Conservation (phyloP, 352 stramenopile species). For the Phytophthora pinifolia region DNA sequence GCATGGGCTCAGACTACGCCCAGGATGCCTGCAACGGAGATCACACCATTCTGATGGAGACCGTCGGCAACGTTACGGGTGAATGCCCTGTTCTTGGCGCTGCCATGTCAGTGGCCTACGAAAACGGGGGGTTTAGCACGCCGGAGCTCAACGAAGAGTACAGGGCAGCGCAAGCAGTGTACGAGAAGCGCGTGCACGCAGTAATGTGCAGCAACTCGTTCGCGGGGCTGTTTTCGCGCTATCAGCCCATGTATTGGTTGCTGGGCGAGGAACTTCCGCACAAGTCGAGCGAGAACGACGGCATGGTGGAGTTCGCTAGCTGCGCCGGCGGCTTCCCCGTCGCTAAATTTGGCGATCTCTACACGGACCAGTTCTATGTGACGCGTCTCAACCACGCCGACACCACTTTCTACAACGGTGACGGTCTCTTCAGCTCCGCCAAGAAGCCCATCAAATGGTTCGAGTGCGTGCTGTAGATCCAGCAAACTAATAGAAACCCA, state of each 20-base stretch:
- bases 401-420: slow-evolving; percentile 58
- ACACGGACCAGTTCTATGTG: slow-evolving; percentile 52
- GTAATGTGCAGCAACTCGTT: slow-evolving; percentile 46
- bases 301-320: slow-evolving; percentile 59
- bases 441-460: slow-evolving; percentile 77
- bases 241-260: slow-evolving; percentile 32
- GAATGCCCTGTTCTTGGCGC: slow-evolving; percentile 33
- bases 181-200: slow-evolving; percentile 32
- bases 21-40: slow-evolving; percentile 34
- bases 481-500: slow-evolving; percentile 3
- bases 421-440: slow-evolving; percentile 43
- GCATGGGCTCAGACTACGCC: slow-evolving; percentile 52
- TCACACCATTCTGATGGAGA: slow-evolving; percentile 28
- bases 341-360: slow-evolving; percentile 39
- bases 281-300: slow-evolving; percentile 41
- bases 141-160: slow-evolving; percentile 26
- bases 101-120: slow-evolving; percentile 41
- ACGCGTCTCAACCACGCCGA: slow-evolving; percentile 70
- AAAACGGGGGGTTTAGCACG: slow-evolving; percentile 26
- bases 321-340: slow-evolving; percentile 40
- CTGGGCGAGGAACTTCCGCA: slow-evolving; percentile 32
- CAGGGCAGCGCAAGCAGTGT: slow-evolving; percentile 32
- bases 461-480: slow-evolving; percentile 54
- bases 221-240: slow-evolving; percentile 38
- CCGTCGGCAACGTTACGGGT: slow-evolving; percentile 33